Evolutionary conservation across 176 grass and related monocot genomes (phyloP), one percentile per base, ranked within the genome.

Genomic region (Oryza glumipatula): DNA sequence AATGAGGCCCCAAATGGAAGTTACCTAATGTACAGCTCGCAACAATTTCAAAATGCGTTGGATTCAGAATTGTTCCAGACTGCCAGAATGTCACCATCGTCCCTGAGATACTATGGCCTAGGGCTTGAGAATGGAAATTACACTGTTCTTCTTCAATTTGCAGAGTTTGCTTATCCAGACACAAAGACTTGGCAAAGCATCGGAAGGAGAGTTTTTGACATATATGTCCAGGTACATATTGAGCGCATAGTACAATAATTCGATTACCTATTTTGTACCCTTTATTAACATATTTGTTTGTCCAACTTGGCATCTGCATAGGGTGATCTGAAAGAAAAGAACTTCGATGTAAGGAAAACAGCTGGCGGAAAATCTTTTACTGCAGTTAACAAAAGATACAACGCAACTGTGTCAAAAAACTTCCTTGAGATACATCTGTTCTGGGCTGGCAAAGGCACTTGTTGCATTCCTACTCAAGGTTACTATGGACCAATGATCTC

Each of bases 61-160:
- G 88, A 91, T 84, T 65, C 90, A 61, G 90, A 83, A 75, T 13
- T 97, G n/a, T 97, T 89, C 61, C 88, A 93, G 21, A 89, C 87
- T 63, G 72, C 86, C 48, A 92, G 95, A 58, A 89, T 94, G 88
- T 94, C 90, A 69, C 76, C 95, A 64, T 97, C 95, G 26, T 91
- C 95, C 12, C 66, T 97, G 30, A 91, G 95, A 86, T 97, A 97
- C 58, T 97, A 97, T 14, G 95, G 95, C 9, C 61, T 97, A 68
- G 95, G 95, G 65, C 95, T 94, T 76, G 76, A 97, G 85, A 97
- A 97, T 88, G 95, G 95, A 66, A 94, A 97, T 80, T 97, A 97
- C 71, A 97, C 84, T 23, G 88, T 97, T 15, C 74, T 17, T 8
- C 88, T 97, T 52, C 88, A 93, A 56, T 97, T 97, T 68, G 75